These are phyloP conservation scores for Lanzia echinophila DNA, from an alignment of 2,329 filamentous ascomycete genomes.

Conservation along the genomic window DNA sequence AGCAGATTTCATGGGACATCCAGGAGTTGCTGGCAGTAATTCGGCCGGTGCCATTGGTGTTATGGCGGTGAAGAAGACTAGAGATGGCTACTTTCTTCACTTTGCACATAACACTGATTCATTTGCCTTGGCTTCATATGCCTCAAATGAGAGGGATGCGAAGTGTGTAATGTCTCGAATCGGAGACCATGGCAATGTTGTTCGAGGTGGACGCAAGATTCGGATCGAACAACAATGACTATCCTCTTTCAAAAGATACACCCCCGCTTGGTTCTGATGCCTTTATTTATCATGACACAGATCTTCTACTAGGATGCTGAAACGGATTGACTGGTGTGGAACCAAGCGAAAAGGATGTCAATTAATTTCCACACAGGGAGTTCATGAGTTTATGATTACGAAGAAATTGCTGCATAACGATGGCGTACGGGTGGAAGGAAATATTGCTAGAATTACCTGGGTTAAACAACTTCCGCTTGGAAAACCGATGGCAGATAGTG, in stretches of 20 bases:
- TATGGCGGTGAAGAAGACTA: slow-evolving; percentile 80
- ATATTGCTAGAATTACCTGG: background rate
- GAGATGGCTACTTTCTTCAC: slow-evolving; percentile 71
- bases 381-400: background rate
- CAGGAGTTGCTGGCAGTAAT: slow-evolving; percentile 71
- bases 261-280: background rate
- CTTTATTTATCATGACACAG: background rate
- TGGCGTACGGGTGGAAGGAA: background rate
- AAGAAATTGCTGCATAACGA: background rate
- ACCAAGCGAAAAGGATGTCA: background rate
- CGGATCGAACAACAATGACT: slow-evolving; percentile 19
- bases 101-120: slow-evolving; percentile 96
- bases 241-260: background rate
- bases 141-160: slow-evolving; percentile 66
- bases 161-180: slow-evolving; percentile 80
- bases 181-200: slow-evolving; percentile 24
- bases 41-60: slow-evolving; percentile 86
- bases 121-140: slow-evolving; percentile 83
- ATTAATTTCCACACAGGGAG: background rate
- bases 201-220: slow-evolving; percentile 30
- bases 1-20: slow-evolving; percentile 89
- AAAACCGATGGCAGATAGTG: slow-evolving; percentile 5
- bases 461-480: background rate
- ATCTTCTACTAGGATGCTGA: no score
- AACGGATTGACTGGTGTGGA: no score